These are phyloP conservation scores for Carnegiea gigantea DNA, from an alignment of 179 eudicot species.

Conservation along the genomic window DNA sequence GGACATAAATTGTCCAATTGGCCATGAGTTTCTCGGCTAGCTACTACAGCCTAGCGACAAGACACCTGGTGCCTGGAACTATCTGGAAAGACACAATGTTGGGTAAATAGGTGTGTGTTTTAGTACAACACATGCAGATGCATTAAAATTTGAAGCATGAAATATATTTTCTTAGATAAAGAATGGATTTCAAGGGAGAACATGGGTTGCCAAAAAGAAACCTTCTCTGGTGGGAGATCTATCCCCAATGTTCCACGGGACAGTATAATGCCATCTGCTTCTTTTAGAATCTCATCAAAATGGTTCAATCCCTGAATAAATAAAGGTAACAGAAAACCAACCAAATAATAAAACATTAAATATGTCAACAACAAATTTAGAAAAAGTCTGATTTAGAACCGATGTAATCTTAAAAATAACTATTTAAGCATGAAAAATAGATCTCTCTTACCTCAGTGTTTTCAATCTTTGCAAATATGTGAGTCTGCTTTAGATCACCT, in stretches of 20 bases:
- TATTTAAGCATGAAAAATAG: neutral
- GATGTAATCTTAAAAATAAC: neutral
- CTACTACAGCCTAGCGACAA: neutral
- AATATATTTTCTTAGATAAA: neutral
- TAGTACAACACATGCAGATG: neutral
- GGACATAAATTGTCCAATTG: neutral
- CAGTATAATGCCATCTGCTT: constrained; percentile 74
- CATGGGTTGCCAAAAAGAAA: constrained; percentile 6
- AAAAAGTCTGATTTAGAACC: neutral
- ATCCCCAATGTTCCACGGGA: constrained; percentile 80
- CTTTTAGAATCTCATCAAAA: constrained; percentile 75
- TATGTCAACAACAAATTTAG: neutral
- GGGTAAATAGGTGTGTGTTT: neutral
- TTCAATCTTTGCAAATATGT: constrained; percentile 79
- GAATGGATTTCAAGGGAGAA: neutral
- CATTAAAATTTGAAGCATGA: neutral
- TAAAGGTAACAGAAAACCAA: no score
- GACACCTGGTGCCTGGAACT: neutral
- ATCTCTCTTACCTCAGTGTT: constrained; percentile 53
- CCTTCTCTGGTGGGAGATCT: constrained; percentile 88
- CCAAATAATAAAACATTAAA: neutral
- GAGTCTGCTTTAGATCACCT: constrained; percentile 62
- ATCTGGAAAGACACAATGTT: neutral
- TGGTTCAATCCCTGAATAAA: constrained; percentile 59
- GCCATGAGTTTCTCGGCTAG: neutral